These are phyloP conservation scores for Mycena vulgaris DNA, from an alignment of 768 basidiomycete genomes.

Conservation along the genomic window DNA sequence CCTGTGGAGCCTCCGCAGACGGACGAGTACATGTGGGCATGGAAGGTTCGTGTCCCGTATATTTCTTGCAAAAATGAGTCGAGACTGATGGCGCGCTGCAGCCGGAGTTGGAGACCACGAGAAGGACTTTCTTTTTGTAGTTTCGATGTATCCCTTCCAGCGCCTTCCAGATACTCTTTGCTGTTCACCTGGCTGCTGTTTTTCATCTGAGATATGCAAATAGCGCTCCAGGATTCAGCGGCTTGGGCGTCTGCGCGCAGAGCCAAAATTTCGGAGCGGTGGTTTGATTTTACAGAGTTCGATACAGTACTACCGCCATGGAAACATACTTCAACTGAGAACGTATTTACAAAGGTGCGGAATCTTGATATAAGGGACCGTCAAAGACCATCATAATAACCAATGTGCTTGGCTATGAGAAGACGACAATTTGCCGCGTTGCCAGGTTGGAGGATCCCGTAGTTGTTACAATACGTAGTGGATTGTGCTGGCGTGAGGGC, in stretches of 20 bases:
- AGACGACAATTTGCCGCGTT: not conserved
- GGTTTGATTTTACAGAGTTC: no score
- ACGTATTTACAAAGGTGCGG: no score
- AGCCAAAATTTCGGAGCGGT: no score
- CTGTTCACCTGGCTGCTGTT: no score
- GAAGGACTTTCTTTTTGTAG: slow-evolving; percentile 92
- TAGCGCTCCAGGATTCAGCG: no score
- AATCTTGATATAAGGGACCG: no score
- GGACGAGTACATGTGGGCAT: slow-evolving; percentile 89
- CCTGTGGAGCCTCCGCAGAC: slow-evolving; percentile 72
- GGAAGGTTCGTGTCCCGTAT: slow-evolving; percentile 77
- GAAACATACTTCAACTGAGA: no score
- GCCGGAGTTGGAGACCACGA: slow-evolving; percentile 95
- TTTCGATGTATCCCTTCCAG: not conserved
- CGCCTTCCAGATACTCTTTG: not conserved
- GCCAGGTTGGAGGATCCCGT: not conserved
- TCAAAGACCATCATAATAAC: no score
- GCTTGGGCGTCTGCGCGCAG: no score
- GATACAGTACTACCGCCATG: no score
- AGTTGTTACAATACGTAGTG: not conserved
- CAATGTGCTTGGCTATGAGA: not conserved
- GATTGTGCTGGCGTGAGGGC: not conserved
- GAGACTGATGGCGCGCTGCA: slow-evolving; percentile 49
- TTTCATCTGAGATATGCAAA: no score
- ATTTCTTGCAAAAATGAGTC: not conserved